Conservation (phyloP, 1,139 yeast genomes). For the Suzukiozyma palmioleophila region DNA sequence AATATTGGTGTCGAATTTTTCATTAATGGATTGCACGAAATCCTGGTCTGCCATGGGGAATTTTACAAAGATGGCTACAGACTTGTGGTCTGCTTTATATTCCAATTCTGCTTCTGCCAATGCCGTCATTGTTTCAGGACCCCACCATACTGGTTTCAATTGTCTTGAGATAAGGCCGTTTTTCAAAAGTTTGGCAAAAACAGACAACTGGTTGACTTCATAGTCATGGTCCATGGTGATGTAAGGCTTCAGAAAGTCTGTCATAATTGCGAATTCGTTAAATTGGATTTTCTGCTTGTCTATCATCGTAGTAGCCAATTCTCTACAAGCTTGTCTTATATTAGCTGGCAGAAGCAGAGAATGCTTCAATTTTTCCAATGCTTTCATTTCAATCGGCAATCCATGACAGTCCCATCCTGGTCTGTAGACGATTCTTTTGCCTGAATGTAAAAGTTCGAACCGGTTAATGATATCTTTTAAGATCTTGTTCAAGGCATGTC, state of each 20-base stretch:
- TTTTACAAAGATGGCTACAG: conserved; percentile 67
- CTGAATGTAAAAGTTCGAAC: conserved; percentile 53
- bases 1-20: conserved; percentile 4
- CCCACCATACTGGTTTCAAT: conserved; percentile 96
- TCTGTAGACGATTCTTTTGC: conserved; percentile 59
- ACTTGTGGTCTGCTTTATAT: conserved; percentile 67
- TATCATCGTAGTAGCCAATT: conserved; percentile 65
- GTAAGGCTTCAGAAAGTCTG: conserved; percentile 74
- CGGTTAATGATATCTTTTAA: conserved; percentile 82
- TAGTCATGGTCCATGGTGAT: conserved; percentile 66
- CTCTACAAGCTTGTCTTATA: conserved; percentile 59
- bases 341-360: conserved; percentile 38
- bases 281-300: conserved; percentile 62
- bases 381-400: conserved; percentile 80
- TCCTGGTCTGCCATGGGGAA: conserved; percentile 46
- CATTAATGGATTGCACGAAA: not conserved
- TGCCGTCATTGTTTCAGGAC: conserved; percentile 90
- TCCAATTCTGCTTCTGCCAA: conserved; percentile 95
- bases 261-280: conserved; percentile 69
- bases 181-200: conserved; percentile 63
- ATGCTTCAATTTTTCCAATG: conserved; percentile 15
- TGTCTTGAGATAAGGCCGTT: conserved; percentile 75
- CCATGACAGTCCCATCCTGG: conserved; percentile 99
- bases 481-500: conserved; percentile 89
- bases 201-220: conserved; percentile 68